Conservation (phyloP, 1,284 basidiomycete genomes). For the Paramarasmius palmivorus region DNA sequence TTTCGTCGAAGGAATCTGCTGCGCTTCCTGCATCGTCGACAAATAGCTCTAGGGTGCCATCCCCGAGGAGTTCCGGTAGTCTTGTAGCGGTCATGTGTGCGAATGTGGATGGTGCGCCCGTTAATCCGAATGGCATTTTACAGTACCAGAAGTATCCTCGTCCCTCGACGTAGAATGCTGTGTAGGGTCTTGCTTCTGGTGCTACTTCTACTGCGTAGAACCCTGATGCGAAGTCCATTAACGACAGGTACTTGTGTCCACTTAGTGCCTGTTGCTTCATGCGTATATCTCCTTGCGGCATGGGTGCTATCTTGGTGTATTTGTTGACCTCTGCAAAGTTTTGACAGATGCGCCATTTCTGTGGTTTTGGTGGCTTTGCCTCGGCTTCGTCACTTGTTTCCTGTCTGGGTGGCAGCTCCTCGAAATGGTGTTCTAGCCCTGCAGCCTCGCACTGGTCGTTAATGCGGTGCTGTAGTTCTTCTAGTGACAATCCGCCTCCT, state of each 20-base stretch:
- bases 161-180: constrained; percentile 17
- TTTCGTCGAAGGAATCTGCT: constrained; percentile 26
- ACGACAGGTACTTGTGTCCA: constrained; percentile 29
- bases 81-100: constrained; percentile 28
- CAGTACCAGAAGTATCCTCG: constrained; percentile 30
- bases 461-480: constrained; percentile 26
- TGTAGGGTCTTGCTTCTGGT: constrained; percentile 7
- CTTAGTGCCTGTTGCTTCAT: constrained; percentile 31
- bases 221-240: constrained; percentile 35
- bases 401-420: constrained; percentile 15
- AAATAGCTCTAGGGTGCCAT: constrained; percentile 28
- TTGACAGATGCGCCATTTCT: constrained; percentile 37
- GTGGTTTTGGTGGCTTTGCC: not conserved
- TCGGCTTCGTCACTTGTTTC: not conserved
- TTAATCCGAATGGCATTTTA: constrained; percentile 12
- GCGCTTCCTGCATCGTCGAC: constrained; percentile 32
- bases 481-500: constrained; percentile 21
- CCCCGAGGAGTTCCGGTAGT: constrained; percentile 31
- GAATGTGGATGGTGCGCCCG: constrained; percentile 29
- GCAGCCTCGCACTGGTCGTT: constrained; percentile 27
- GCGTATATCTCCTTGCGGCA: constrained; percentile 35
- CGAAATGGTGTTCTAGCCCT: constrained; percentile 18
- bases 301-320: constrained; percentile 30
- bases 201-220: constrained; percentile 31
- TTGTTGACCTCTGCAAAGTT: constrained; percentile 35